phyloP scores from a whole-genome alignment of 257 asterid genomes.

The Thymus mandschuricus region DNA sequence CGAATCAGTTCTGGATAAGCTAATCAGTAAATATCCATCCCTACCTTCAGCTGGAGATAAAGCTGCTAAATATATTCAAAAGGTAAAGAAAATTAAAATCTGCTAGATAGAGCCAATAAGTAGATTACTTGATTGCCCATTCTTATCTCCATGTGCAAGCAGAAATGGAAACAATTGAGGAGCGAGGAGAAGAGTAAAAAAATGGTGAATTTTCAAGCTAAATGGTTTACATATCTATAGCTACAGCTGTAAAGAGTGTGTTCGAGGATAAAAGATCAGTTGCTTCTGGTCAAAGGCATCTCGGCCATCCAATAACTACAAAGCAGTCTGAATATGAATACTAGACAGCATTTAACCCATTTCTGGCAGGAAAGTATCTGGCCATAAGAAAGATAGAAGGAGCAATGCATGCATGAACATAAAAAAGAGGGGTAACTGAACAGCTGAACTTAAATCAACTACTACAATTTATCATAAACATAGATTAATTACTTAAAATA shows the following conservation, averaged over 20 bases:
- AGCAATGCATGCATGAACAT: slow-evolving; percentile 5
- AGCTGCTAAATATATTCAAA: slow-evolving; percentile 14
- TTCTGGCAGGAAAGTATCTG: slow-evolving; percentile 13
- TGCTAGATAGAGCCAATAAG: slow-evolving; percentile 18
- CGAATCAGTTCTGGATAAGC: slow-evolving; percentile 23
- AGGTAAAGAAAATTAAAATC: slow-evolving; percentile 7
- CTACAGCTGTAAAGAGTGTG: slow-evolving; percentile 12
- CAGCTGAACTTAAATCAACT: slow-evolving; percentile 26
- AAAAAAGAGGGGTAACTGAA: not conserved
- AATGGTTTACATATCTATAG: slow-evolving; percentile 11
- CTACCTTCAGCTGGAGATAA: not conserved
- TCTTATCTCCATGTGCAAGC: not conserved
- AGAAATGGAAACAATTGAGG: slow-evolving; percentile 9
- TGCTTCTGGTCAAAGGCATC: slow-evolving; percentile 27
- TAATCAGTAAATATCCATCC: not conserved
- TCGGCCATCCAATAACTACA: slow-evolving; percentile 8
- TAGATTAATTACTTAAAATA: slow-evolving; percentile 1
- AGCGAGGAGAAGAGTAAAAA: not conserved
- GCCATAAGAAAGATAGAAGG: slow-evolving; percentile 7
- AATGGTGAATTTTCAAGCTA: not conserved
- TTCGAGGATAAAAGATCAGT: slow-evolving; percentile 21
- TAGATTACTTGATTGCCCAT: slow-evolving; percentile 3
- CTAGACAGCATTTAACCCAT: slow-evolving; percentile 9
- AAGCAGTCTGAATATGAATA: slow-evolving; percentile 10
- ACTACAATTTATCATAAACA: slow-evolving; percentile 12